Evolutionary conservation across 805 yeast species (phyloP), one percentile per base, ranked within the genome.

Genomic region (Maudiozyma turicensis): DNA sequence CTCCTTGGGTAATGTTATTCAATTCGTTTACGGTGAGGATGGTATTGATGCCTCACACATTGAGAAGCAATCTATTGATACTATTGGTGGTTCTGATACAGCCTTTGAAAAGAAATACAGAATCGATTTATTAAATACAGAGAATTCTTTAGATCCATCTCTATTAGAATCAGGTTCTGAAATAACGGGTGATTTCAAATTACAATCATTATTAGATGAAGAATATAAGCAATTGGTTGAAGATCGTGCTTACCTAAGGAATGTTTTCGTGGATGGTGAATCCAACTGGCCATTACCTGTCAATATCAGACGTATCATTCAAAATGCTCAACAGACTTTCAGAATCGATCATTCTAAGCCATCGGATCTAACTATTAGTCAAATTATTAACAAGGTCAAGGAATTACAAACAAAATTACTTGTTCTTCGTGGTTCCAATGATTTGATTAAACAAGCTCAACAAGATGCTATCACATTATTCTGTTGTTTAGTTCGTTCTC

Each of bases 31-130:
- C 63, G 99, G 99, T 75, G 99, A 93, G 70, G 99, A 93, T 72
- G 99, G 99, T 71, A 76, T 93, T 60, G 99, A 93, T 74, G 99
- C 96, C 63, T 86, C 97, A 31, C 95, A 90, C 65, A 97, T 93
- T 53, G 99, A 93, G 68, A 89, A 86, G 64, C 99, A 93, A 71
- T 80, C 95, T 9, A 79, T 93, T 50, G 99, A 93, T 64, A 86
- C 97, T 2, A 86, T 93, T 61, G 95, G 97, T 35, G 97, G 97
- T 13, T 84, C 95, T 10, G 87, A 86, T 66, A 81, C 71, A 10
- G 78, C 84, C 6, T 93, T 93, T 64, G 96, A 84, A 57, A 77
- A 75, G 61, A 81, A 90, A 53, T 93, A 86, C 72, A 81, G 86
- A 66, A 81, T 93, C 51, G 97, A 93, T 68, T 74, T 93, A 43